Percentiles rank a stretch among this genome's conserved stretches.
Evolutionary conservation across 2,329 filamentous ascomycete genomes (phyloP).

Genomic region (Cephalotrichum gorgonifer): DNA sequence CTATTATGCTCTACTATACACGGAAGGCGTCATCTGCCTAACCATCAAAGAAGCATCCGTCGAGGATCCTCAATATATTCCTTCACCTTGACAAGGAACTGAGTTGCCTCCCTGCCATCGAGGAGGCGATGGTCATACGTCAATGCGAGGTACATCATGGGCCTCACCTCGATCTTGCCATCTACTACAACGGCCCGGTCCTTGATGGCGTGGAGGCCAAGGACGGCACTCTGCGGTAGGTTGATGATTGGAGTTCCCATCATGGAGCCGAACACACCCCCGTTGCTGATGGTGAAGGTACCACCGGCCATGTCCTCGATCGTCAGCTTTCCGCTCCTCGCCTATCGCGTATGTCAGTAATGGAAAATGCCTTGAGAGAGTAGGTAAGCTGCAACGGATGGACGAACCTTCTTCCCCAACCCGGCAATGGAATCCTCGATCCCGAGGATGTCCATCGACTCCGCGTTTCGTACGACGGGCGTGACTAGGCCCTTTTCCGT

Average conservation of each 20-base stretch:
- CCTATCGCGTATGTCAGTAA: conserved; percentile 36
- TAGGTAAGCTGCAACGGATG: not conserved
- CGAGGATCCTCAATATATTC: conserved; percentile 94
- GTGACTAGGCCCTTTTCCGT: conserved; percentile 97
- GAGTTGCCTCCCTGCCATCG: conserved; percentile 89
- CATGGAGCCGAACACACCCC: conserved; percentile 91
- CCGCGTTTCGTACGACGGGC: conserved; percentile 88
- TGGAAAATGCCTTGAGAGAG: not conserved
- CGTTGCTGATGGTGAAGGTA: conserved; percentile 96
- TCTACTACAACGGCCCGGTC: conserved; percentile 83
- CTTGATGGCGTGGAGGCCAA: conserved; percentile 94
- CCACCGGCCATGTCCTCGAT: conserved; percentile 99
- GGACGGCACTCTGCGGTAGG: conserved; percentile 81
- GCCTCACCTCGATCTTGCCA: conserved; percentile 88
- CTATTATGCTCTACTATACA: too few species aligned
- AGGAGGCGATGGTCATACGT: conserved; percentile 96
- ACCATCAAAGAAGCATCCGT: conserved; percentile 64
- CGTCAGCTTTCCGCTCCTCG: conserved; percentile 89
- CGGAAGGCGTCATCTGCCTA: not conserved
- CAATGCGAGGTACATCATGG: conserved; percentile 99
- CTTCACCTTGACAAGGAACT: conserved; percentile 95
- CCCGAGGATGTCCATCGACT: conserved; percentile 74
- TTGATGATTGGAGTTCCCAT: conserved; percentile 99
- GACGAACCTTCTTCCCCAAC: conserved; percentile 79
- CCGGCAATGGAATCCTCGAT: conserved; percentile 91